These are phyloP conservation scores for Russula virescens DNA, from an alignment of 768 basidiomycete genomes.

Conservation along the genomic window DNA sequence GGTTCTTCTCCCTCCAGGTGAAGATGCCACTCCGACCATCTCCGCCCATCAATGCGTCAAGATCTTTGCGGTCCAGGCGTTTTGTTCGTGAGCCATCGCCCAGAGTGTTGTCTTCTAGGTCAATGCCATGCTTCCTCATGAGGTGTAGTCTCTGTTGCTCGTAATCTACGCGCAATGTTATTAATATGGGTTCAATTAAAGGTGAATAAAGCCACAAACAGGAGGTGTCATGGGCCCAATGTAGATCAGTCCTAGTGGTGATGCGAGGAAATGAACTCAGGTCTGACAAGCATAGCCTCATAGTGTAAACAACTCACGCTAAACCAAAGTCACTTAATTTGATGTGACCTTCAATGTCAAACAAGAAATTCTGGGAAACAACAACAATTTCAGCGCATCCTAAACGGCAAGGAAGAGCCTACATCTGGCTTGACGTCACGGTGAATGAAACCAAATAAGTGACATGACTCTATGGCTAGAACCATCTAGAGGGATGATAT, in stretches of 20 bases:
- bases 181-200: slow-evolving; percentile 5
- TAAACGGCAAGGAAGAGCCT: slow-evolving; percentile 29
- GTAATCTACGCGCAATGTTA: slow-evolving; percentile 55
- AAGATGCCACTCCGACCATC: slow-evolving; percentile 80
- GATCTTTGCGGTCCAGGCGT: slow-evolving; percentile 73
- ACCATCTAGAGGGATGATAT: slow-evolving; percentile 62
- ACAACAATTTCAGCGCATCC: slow-evolving; percentile 9
- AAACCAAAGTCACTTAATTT: slow-evolving; percentile 94
- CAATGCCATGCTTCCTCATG: slow-evolving; percentile 89
- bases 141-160: slow-evolving; percentile 88
- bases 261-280: slow-evolving; percentile 7
- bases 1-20: slow-evolving; percentile 93
- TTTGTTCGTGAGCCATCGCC: slow-evolving; percentile 68
- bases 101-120: slow-evolving; percentile 75
- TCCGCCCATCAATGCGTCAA: slow-evolving; percentile 80
- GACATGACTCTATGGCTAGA: slow-evolving; percentile 87
- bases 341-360: slow-evolving; percentile 90
- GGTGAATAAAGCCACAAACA: slow-evolving; percentile 44
- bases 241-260: slow-evolving; percentile 69
- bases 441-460: slow-evolving; percentile 94
- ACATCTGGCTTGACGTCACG: slow-evolving; percentile 96
- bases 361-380: slow-evolving; percentile 78
- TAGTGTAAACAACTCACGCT: slow-evolving; percentile 57
- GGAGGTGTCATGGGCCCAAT: slow-evolving; percentile 96
- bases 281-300: background rate